phyloP scores from a whole-genome alignment of 2,329 filamentous ascomycete genomes.

The Trichoderma afroharzianum region DNA sequence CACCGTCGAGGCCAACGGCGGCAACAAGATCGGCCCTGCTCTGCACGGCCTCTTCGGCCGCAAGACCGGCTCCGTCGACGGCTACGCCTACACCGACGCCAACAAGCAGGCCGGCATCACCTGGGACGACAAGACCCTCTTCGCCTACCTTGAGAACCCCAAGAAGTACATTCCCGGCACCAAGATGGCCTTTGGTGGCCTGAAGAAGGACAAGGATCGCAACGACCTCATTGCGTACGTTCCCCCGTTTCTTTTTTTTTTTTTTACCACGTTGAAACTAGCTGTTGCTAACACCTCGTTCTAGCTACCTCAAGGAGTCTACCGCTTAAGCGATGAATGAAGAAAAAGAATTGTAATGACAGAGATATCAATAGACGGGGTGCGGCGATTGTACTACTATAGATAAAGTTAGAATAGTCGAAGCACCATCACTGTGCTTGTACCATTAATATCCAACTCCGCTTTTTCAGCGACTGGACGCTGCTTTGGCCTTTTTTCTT shows the following conservation, averaged over 20 bases:
- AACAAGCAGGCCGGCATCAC: constrained; percentile 95
- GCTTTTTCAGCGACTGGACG: constrained; percentile 29
- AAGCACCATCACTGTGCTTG: constrained; percentile 31
- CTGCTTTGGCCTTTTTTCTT: background rate
- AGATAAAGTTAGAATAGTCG: constrained; percentile 34
- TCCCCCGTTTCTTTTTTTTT: background rate
- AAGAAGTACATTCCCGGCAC: constrained; percentile 99
- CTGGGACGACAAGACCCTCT: constrained; percentile 85
- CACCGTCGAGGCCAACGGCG: constrained; percentile 83
- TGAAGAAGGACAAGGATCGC: constrained; percentile 99
- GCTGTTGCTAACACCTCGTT: constrained; percentile 25
- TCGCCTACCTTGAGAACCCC: constrained; percentile 99
- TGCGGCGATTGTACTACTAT: constrained; percentile 36
- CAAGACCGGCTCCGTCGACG: constrained; percentile 85
- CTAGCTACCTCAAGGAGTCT: constrained; percentile 64
- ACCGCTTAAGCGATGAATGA: constrained; percentile 54
- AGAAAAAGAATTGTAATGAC: constrained; percentile 32
- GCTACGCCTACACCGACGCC: constrained; percentile 97
- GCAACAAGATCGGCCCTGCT: constrained; percentile 97
- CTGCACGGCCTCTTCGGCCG: constrained; percentile 97
- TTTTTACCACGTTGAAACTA: background rate
- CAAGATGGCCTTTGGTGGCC: constrained; percentile 99
- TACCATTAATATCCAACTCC: constrained; percentile 33
- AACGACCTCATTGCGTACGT: constrained; percentile 97
- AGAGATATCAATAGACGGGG: constrained; percentile 36